These are phyloP conservation scores for Kalmanozyma brasiliensis DNA, from an alignment of 1,284 basidiomycete species.

Conservation along the genomic window DNA sequence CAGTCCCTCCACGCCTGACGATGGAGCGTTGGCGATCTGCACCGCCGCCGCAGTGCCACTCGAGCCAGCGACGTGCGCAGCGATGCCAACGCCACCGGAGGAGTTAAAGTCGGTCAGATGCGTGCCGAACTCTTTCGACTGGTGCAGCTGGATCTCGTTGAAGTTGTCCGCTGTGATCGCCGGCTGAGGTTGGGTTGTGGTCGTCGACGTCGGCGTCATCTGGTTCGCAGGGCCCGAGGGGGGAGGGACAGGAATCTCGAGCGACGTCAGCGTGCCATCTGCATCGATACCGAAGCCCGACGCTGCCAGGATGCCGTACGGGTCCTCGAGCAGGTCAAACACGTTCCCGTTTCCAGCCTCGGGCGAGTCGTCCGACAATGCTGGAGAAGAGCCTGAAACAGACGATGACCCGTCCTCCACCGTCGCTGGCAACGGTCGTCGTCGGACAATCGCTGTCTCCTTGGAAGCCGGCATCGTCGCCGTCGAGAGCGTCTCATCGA, in stretches of 20 bases:
- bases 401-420: conserved; percentile 63
- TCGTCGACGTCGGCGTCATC: conserved; percentile 18
- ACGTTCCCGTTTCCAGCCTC: conserved; percentile 29
- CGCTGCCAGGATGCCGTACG: conserved; percentile 61
- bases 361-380: conserved; percentile 29
- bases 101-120: conserved; percentile 55
- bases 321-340: conserved; percentile 63
- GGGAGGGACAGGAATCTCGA: conserved; percentile 15
- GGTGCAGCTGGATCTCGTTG: conserved; percentile 56
- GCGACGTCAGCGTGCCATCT: conserved; percentile 21
- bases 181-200: neutral
- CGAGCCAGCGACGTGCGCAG: conserved; percentile 48
- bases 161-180: conserved; percentile 52
- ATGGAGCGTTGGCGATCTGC: conserved; percentile 3
- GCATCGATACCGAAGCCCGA: conserved; percentile 55
- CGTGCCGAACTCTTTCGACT: conserved; percentile 43
- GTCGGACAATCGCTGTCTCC: conserved; percentile 19
- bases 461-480: conserved; percentile 1
- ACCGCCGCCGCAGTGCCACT: conserved; percentile 15
- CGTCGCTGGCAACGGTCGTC: conserved; percentile 59
- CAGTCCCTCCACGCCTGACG: neutral
- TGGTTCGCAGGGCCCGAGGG: neutral
- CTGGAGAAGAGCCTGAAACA: conserved; percentile 42
- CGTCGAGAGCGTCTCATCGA: conserved; percentile 5
- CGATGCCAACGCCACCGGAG: conserved; percentile 50